Evolutionary conservation across 2,329 filamentous ascomycete genomes (phyloP), one percentile per base, ranked within the genome.

Genomic region (Setomelanomma holmii): DNA sequence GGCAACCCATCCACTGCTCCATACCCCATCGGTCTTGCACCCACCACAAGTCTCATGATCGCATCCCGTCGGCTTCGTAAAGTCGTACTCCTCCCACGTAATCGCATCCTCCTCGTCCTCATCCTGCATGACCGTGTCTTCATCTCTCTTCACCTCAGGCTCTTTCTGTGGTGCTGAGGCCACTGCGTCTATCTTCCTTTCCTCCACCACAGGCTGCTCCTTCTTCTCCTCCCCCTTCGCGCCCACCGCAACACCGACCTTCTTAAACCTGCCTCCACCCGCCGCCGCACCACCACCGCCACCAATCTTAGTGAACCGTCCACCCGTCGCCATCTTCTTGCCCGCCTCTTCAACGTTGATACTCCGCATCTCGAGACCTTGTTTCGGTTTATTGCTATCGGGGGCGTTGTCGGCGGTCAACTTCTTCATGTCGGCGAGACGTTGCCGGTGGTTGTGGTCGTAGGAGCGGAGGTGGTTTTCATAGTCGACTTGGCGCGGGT

Each of bases 401-500:
- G 53, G 49, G 19, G 68, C 67, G 46, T 69, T 69, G 14, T 53
- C 53, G 17, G 68, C 69, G 4, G 67, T 72, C n/a, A 71, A 50
- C 55, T 89, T 87, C 76, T 91, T 91, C 89, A 93, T 92, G 67
- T 95, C 90, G 75, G 91, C 90, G 52, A 93, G 84, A 43, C 90
- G 89, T 72, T 78, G 63, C 39, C 61, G 63, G 76, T 99, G 95
- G 65, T 90, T 90, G 77, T 99, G 95, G 72, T 98, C 95, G 76
- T 98, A 98, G 67, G 90, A 95, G 58, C 87, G 87, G 50, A 97
- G 90, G 74, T 99, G 95, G 6, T 93, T 89, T 76, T 98, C 93
- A 74, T 96, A 97, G 74, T 98, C 93, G 71, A 96, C 93, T 83
- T 96, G 93, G 49, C 95, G 91, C 1, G 88, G 87, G 77, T 98